Conservation (phyloP, 345 rosid species). For the Brassica napus region DNA sequence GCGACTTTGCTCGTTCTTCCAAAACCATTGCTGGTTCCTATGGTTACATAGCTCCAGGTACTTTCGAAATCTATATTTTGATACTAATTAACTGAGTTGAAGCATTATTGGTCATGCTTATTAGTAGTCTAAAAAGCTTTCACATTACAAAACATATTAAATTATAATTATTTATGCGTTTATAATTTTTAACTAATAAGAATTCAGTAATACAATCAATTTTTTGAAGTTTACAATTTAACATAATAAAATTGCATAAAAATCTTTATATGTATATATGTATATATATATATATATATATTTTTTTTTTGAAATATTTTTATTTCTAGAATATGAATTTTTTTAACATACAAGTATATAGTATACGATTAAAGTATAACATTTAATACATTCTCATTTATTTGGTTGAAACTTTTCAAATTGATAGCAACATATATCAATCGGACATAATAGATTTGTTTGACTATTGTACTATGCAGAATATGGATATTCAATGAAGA, state of each 20-base stretch:
- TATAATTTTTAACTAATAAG: neutral
- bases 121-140: neutral
- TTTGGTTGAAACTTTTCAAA: neutral
- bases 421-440: neutral
- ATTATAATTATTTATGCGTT: neutral
- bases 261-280: neutral
- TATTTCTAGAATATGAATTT: neutral
- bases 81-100: neutral
- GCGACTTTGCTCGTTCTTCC: conserved; percentile 1
- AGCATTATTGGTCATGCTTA: neutral
- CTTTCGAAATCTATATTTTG: neutral
- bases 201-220: neutral
- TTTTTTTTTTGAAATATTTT: neutral
- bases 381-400: neutral
- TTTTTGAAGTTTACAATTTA: neutral
- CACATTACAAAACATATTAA: neutral
- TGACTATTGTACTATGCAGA: conserved; percentile 44
- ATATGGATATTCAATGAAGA: conserved; percentile 85
- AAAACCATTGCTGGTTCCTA: neutral
- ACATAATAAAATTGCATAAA: neutral
- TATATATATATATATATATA: too few species aligned
- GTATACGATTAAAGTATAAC: neutral
- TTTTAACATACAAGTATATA: neutral
- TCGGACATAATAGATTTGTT: neutral
- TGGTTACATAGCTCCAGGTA: conserved; percentile 6